Evolutionary conservation across 192 early-diverging fungal species (phyloP).

Genomic region (Gorgonomyces haynaldii): DNA sequence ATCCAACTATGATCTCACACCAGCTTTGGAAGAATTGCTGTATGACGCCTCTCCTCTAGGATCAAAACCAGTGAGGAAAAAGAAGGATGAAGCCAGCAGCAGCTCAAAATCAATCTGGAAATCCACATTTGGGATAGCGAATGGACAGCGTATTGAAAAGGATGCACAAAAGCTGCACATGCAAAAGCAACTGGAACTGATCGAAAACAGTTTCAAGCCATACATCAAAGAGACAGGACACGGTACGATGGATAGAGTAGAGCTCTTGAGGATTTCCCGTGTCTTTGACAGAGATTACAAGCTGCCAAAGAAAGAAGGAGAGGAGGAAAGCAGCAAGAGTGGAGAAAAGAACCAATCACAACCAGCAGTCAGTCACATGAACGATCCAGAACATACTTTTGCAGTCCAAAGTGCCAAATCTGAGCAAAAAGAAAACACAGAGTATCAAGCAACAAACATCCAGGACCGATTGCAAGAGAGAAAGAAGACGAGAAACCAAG

Average conservation of each 20-base stretch:
- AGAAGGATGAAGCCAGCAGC: neutral
- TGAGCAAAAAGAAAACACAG: neutral
- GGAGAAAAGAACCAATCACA: no score
- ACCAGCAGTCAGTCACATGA: no score
- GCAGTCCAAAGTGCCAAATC: neutral
- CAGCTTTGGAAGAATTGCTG: constrained; percentile 7
- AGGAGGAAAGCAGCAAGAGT: no score
- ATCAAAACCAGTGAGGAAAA: constrained; percentile 5
- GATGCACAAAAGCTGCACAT: no score
- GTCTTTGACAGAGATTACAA: no score
- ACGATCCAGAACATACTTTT: neutral
- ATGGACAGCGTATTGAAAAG: no score
- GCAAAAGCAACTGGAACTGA: no score
- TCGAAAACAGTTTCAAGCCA: no score
- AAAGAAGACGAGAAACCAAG: neutral
- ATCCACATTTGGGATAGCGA: neutral
- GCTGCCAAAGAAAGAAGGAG: no score
- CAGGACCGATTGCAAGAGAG: neutral
- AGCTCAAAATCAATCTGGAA: neutral
- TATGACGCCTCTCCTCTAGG: constrained; percentile 3
- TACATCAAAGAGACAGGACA: no score
- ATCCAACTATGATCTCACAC: constrained; percentile 4
- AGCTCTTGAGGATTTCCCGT: no score
- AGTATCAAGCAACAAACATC: neutral
- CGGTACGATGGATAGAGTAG: no score